phyloP scores from a whole-genome alignment of 2,329 filamentous ascomycete species.

The Pseudonectria foliicola region DNA sequence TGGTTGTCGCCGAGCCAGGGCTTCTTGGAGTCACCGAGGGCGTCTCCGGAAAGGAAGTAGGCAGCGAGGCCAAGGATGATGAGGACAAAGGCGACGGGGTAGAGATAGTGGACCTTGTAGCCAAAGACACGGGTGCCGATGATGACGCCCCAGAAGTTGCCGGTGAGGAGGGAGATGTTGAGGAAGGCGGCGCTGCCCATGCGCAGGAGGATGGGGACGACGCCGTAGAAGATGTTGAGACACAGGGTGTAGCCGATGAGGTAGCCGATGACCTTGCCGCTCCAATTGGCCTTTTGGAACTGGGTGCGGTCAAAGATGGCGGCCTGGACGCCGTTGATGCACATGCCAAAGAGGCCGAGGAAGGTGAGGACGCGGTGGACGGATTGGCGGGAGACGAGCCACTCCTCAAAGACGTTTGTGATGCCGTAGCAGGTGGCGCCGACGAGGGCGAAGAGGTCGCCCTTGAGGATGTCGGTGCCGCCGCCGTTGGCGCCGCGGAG shows the following conservation, averaged over 20 bases:
- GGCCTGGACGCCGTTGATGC: slow-evolving; percentile 87
- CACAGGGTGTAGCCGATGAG: slow-evolving; percentile 84
- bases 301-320: slow-evolving; percentile 81
- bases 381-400: slow-evolving; percentile 78
- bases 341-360: slow-evolving; percentile 76
- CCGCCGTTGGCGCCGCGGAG: slow-evolving; percentile 68
- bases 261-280: slow-evolving; percentile 66
- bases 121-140: slow-evolving; percentile 86
- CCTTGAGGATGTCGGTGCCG: slow-evolving; percentile 72
- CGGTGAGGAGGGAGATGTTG: slow-evolving; percentile 89
- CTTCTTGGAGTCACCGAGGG: slow-evolving; percentile 83
- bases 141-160: slow-evolving; percentile 94
- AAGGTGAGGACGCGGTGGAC: slow-evolving; percentile 92
- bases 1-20: slow-evolving; percentile 90
- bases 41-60: slow-evolving; percentile 79
- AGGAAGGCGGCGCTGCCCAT: slow-evolving; percentile 91
- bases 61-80: slow-evolving; percentile 80
- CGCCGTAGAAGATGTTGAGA: slow-evolving; percentile 76
- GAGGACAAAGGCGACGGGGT: slow-evolving; percentile 89
- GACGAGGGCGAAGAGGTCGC: slow-evolving; percentile 84
- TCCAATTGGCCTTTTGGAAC: slow-evolving; percentile 60
- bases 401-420: slow-evolving; percentile 89
- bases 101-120: slow-evolving; percentile 75
- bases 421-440: slow-evolving; percentile 89
- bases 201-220: slow-evolving; percentile 81